Conservation (phyloP, 2,329 filamentous ascomycete genomes). For the Penicillium sp. region DNA sequence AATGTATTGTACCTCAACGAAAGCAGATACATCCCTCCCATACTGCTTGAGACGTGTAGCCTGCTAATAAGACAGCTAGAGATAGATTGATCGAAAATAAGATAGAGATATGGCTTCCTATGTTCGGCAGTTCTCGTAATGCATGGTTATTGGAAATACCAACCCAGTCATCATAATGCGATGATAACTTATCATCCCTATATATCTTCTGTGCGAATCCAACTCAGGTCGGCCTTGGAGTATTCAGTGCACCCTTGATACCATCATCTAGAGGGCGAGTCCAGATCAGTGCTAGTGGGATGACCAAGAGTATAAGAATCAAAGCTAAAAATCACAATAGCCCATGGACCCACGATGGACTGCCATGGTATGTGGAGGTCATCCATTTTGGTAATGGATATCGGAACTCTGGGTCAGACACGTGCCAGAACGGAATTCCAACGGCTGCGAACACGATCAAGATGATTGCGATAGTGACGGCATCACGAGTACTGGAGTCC, state of each 20-base stretch:
- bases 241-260: constrained; percentile 7
- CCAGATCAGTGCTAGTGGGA: constrained; percentile 5
- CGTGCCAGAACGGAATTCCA: not conserved
- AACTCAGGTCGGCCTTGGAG: no score
- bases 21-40: constrained; percentile 17
- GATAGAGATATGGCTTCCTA: not conserved
- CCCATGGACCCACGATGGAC: not conserved
- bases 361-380: not conserved
- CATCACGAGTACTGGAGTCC: constrained; percentile 12
- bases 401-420: not conserved
- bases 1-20: constrained; percentile 12
- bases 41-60: constrained; percentile 14
- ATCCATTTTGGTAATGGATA: not conserved
- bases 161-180: constrained; percentile 13
- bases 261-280: constrained; percentile 1
- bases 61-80: constrained; percentile 12
- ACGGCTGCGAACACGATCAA: no score
- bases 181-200: constrained; percentile 8
- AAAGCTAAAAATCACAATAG: not conserved
- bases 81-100: not conserved
- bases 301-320: not conserved
- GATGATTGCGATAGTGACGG: no score
- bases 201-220: not conserved
- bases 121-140: constrained; percentile 7
- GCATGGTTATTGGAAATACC: not conserved